Evolutionary conservation across 2,329 filamentous ascomycete species (phyloP), one percentile per base, ranked within the genome.

Genomic region (Apiospora phragmitis): DNA sequence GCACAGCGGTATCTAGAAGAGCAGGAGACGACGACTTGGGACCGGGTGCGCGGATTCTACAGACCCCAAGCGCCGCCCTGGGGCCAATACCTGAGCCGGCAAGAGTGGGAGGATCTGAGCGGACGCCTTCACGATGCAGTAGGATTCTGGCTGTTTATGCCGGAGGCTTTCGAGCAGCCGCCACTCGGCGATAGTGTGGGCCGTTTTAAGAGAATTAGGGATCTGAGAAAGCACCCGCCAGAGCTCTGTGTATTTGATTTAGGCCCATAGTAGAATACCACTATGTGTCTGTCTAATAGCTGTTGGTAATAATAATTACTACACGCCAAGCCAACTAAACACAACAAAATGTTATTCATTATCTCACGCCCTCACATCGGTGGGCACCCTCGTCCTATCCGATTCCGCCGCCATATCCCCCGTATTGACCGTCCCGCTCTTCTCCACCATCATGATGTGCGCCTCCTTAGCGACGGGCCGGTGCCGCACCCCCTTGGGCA

Each of bases 361-460:
- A 42, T 3, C 1, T 49, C 9, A 67, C 42, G 41, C 11, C 65
- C 65, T 67, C 38, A 18, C 65, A 45, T 67, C 65, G 12, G 26
- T 67, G n/a, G 65, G 65, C 38, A 21, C 41, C 38, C 65, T 38
- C 65, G 65, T 67, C 41, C 65, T 16, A 29, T 45, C 65, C 38
- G 65, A 67, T 41, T 43, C 38, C 24, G 11, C 42, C 42, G 24
- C 41, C 55, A 38, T 62, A 12, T 67, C 65, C 12, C 65, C 65
- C 38, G 65, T 67, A n/a, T 67, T 67, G 12, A 67, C 65, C 18
- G 65, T 67, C 0, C 26, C 42, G n/a, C n/a, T 43, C 65, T 21
- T 43, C 41, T 67, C 65, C 38, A 67, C 65, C 65, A 67, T 67
- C 65, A 67, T 43, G n/a, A 67, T 67, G 6, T 67, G 65, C 38